These are phyloP conservation scores for Spongispora temasekensis DNA, from an alignment of 1,284 basidiomycete species.

Conservation along the genomic window DNA sequence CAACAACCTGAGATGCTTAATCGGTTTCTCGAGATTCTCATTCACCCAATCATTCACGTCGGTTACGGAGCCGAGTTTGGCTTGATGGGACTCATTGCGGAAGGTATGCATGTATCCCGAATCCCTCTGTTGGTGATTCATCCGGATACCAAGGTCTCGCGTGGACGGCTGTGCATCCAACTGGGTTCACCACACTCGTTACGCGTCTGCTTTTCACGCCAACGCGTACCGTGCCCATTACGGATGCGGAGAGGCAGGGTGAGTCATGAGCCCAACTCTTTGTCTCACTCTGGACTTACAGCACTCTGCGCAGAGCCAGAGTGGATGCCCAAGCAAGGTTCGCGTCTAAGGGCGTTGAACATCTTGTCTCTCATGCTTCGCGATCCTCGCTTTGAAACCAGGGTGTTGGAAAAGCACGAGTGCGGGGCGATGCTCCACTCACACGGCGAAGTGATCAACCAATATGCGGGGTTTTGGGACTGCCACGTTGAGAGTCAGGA, in stretches of 20 bases:
- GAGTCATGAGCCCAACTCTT: neutral
- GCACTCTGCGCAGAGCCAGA: constrained; percentile 6
- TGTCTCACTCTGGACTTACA: neutral
- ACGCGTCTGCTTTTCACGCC: constrained; percentile 34
- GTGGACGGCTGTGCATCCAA: constrained; percentile 43
- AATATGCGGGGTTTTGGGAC: constrained; percentile 35
- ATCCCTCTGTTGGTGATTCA: neutral
- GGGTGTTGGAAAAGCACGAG: constrained; percentile 32
- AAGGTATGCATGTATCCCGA: constrained; percentile 41
- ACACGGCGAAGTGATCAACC: constrained; percentile 33
- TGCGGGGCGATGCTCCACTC: constrained; percentile 34
- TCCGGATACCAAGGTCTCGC: constrained; percentile 41
- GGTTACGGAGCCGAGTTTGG: constrained; percentile 68
- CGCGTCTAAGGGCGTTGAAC: constrained; percentile 38
- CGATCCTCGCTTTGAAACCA: constrained; percentile 35
- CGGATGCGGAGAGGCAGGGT: constrained; percentile 26
- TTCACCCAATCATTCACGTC: constrained; percentile 67
- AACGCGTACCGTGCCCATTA: constrained; percentile 29
- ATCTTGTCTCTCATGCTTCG: constrained; percentile 42
- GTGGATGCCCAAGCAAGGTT: constrained; percentile 28
- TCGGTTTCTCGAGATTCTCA: constrained; percentile 55
- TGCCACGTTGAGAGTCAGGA: constrained; percentile 28
- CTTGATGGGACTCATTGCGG: constrained; percentile 60
- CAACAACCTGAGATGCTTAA: constrained; percentile 59
- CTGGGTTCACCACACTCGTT: constrained; percentile 30